Conservation (phyloP, 2,329 filamentous ascomycete genomes). For the Cryphonectria parasitica region DNA sequence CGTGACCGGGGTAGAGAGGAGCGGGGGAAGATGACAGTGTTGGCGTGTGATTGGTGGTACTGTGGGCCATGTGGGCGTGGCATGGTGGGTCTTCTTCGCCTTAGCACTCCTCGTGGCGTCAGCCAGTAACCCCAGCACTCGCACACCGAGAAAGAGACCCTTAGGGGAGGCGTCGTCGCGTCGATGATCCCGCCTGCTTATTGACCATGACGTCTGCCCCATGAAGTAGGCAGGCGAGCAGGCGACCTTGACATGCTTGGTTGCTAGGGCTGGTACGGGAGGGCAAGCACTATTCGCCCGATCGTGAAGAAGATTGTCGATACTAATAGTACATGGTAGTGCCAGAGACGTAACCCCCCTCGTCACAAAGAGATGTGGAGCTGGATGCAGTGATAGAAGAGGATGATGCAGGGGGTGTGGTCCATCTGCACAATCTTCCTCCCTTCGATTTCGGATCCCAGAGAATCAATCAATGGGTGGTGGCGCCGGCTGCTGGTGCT, state of each 20-base stretch:
- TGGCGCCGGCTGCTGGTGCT: slow-evolving; percentile 6
- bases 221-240: background rate
- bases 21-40: slow-evolving; percentile 20
- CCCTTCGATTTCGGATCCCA: background rate
- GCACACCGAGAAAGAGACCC: background rate
- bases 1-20: slow-evolving; percentile 23
- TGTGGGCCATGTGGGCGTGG: slow-evolving; percentile 22
- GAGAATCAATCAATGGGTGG: background rate
- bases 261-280: background rate
- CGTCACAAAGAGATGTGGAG: background rate
- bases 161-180: background rate
- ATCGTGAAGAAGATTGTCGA: background rate
- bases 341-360: background rate
- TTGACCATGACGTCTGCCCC: background rate
- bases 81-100: slow-evolving; percentile 18
- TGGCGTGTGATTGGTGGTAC: slow-evolving; percentile 26
- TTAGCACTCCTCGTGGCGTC: slow-evolving; percentile 21
- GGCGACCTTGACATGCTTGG: background rate
- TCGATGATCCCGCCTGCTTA: background rate
- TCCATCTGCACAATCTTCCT: slow-evolving; percentile 5
- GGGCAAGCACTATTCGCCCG: background rate
- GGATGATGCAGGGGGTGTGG: slow-evolving; percentile 13
- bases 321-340: background rate
- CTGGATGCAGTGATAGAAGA: background rate
- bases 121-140: slow-evolving; percentile 15